Evolutionary conservation across 2,329 filamentous ascomycete species (phyloP).

Genomic region (Aspergillus sp.): DNA sequence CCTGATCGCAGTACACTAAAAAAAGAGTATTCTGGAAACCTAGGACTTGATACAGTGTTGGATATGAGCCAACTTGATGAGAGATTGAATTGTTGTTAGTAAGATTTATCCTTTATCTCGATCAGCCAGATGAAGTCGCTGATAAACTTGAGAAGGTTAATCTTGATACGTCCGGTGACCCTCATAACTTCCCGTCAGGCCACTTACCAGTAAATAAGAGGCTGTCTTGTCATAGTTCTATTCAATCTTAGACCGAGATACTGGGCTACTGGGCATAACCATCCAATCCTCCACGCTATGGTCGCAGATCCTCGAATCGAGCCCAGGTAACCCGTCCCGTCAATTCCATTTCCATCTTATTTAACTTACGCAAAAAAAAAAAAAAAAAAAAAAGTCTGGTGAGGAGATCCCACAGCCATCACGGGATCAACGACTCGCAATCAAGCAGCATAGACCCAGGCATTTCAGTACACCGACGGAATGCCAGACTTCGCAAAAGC

Average conservation of each 20-base stretch:
- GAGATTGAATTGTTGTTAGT: neutral
- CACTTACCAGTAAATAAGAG: no score
- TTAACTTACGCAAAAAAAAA: neutral
- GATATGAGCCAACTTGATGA: no score
- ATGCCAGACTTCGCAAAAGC: neutral
- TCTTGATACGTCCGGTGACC: neutral
- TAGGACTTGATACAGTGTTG: no score
- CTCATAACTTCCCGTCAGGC: no score
- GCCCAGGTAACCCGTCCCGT: neutral
- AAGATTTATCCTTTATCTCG: no score
- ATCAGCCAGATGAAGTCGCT: neutral
- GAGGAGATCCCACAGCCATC: neutral
- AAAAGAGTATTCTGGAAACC: neutral
- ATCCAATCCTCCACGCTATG: neutral
- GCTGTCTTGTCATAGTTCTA: neutral
- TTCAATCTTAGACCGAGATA: neutral
- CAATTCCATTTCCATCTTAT: neutral
- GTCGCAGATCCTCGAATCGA: neutral
- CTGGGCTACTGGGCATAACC: neutral
- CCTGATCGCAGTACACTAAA: neutral
- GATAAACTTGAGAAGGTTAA: neutral
- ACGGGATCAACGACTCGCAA: neutral
- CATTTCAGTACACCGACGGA: neutral
- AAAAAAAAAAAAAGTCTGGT: neutral
- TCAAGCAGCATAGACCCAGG: neutral